Evolutionary conservation across 2,329 filamentous ascomycete species (phyloP).

Genomic region (Sporothrix inflata): DNA sequence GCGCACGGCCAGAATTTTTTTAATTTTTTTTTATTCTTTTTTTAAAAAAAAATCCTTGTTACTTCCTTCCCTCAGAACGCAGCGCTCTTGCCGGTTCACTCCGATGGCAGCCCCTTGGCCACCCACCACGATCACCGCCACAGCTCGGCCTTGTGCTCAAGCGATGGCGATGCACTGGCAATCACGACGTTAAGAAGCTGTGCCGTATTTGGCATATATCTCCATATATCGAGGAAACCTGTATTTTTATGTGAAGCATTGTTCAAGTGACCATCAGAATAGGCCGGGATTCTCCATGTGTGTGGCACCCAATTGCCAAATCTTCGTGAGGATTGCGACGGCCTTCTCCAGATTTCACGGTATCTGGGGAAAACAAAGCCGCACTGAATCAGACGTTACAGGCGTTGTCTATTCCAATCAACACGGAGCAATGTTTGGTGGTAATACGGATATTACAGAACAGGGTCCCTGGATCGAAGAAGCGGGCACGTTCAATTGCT

Average conservation of each 20-base stretch:
- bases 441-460: neutral
- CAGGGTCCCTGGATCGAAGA: slow-evolving; percentile 1
- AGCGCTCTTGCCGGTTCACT: slow-evolving; percentile 29
- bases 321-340: neutral
- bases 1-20: slow-evolving; percentile 11
- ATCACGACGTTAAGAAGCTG: neutral
- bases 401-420: neutral
- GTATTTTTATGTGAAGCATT: neutral
- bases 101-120: slow-evolving; percentile 27
- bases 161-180: neutral
- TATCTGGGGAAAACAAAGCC: neutral
- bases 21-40: neutral
- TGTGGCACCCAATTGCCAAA: neutral
- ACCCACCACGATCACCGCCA: slow-evolving; percentile 5
- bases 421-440: neutral
- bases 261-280: neutral
- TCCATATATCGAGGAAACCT: neutral
- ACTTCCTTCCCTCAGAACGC: neutral
- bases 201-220: neutral
- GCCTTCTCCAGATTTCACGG: slow-evolving; percentile 4
- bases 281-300: neutral
- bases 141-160: neutral
- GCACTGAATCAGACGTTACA: neutral
- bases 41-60: neutral
- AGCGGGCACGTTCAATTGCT: neutral